phyloP scores from a whole-genome alignment of 352 stramenopile species.

The Pythium rishiriense region DNA sequence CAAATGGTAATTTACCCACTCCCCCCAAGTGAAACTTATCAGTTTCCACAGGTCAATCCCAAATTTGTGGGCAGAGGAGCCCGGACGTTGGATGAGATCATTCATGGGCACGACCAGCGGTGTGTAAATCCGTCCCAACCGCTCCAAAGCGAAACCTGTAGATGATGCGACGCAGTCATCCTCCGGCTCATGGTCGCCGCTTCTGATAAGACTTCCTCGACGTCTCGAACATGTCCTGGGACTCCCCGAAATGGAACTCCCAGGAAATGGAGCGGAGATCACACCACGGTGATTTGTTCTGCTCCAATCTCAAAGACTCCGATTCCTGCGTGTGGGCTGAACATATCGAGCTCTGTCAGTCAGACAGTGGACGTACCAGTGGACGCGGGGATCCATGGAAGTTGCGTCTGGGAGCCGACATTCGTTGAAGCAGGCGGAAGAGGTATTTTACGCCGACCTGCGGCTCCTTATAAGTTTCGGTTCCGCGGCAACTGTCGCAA shows the following conservation, averaged over 20 bases:
- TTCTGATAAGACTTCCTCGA: too few relatives aligned
- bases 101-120: neutral
- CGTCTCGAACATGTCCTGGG: too few relatives aligned
- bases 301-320: too few relatives aligned
- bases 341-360: too few relatives aligned
- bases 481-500: neutral
- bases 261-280: too few relatives aligned
- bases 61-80: slow-evolving; percentile 11
- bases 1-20: slow-evolving; percentile 18
- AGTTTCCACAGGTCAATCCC: slow-evolving; percentile 17
- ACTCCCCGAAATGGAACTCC: too few relatives aligned
- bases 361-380: too few relatives aligned
- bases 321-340: too few relatives aligned
- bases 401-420: neutral
- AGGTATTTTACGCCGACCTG: slow-evolving; percentile 1
- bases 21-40: slow-evolving; percentile 31
- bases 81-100: neutral
- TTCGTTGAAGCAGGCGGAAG: slow-evolving; percentile 3
- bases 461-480: neutral
- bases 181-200: neutral
- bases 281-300: too few relatives aligned
- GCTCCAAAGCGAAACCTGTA: neutral
- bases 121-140: slow-evolving; percentile 2
- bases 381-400: neutral
- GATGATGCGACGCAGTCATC: neutral